phyloP scores from a whole-genome alignment of 805 yeast genomes.

The Diddensiella santjacobensis region DNA sequence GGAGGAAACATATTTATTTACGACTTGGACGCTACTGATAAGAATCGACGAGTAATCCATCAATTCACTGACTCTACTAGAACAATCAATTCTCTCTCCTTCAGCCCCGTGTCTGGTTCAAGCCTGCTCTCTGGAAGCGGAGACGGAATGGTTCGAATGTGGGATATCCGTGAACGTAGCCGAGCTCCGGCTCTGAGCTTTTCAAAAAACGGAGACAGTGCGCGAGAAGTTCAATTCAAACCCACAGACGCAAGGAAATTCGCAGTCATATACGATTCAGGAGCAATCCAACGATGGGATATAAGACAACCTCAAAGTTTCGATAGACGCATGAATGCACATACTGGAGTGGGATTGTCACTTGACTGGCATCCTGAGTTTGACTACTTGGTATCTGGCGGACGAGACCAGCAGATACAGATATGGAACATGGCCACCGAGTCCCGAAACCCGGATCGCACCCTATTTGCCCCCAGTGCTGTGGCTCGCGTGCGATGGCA shows the following conservation, averaged over 20 bases:
- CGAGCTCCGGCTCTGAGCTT: slow-evolving; percentile 48
- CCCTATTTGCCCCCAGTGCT: slow-evolving; percentile 71
- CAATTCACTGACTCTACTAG: slow-evolving; percentile 40
- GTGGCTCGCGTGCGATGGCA: slow-evolving; percentile 75
- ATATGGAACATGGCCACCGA: slow-evolving; percentile 62
- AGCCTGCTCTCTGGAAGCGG: slow-evolving; percentile 68
- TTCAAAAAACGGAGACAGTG: slow-evolving; percentile 66
- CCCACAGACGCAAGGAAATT: slow-evolving; percentile 54
- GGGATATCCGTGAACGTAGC: slow-evolving; percentile 72
- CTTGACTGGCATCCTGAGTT: slow-evolving; percentile 82
- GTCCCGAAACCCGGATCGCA: slow-evolving; percentile 57
- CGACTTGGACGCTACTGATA: slow-evolving; percentile 21
- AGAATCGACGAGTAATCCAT: slow-evolving; percentile 6
- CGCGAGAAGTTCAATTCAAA: slow-evolving; percentile 52
- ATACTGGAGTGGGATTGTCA: slow-evolving; percentile 85
- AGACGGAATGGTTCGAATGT: slow-evolving; percentile 71
- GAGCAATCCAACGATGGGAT: slow-evolving; percentile 84
- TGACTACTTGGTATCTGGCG: slow-evolving; percentile 86
- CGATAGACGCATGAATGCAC: slow-evolving; percentile 80
- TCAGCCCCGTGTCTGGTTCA: slow-evolving; percentile 61
- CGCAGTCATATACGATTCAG: slow-evolving; percentile 84
- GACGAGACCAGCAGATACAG: slow-evolving; percentile 80
- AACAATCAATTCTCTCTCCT: slow-evolving; percentile 53
- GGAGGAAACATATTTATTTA: slow-evolving; percentile 35
- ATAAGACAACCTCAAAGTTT: slow-evolving; percentile 57